Conservation (phyloP, 2,329 filamentous ascomycete species). For the Penicillium sp. region DNA sequence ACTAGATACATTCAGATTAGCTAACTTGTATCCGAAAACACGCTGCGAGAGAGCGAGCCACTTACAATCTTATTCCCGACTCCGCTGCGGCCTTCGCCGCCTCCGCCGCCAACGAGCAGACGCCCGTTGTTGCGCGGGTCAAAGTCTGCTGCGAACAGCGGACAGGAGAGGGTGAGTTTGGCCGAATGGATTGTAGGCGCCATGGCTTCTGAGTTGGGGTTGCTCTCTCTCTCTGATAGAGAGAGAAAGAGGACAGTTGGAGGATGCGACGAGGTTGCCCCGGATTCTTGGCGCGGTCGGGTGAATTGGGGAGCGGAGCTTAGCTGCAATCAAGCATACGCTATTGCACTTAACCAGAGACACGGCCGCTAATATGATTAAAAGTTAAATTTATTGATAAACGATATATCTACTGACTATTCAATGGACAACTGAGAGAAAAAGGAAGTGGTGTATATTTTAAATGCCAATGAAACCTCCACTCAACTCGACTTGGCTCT, state of each 20-base stretch:
- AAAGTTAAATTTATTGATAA: background rate
- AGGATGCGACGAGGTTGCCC: slow-evolving; percentile 25
- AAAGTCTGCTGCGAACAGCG: slow-evolving; percentile 85
- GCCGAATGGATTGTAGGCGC: slow-evolving; percentile 49
- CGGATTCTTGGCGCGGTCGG: slow-evolving; percentile 32
- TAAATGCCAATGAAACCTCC: slow-evolving; percentile 1
- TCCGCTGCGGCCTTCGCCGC: slow-evolving; percentile 76
- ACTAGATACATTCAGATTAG: slow-evolving; percentile 46
- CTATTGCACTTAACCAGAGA: background rate
- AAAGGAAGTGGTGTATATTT: slow-evolving; percentile 22
- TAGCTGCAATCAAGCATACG: background rate
- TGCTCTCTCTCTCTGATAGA: slow-evolving; percentile 5
- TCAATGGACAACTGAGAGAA: slow-evolving; percentile 4
- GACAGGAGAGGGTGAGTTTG: slow-evolving; percentile 73
- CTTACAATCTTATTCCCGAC: slow-evolving; percentile 84
- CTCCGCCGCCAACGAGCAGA: slow-evolving; percentile 82
- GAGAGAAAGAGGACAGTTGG: slow-evolving; percentile 25
- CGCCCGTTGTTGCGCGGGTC: slow-evolving; percentile 75
- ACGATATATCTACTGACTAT: background rate
- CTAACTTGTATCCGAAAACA: background rate
- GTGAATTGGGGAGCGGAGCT: slow-evolving; percentile 18
- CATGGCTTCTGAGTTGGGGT: slow-evolving; percentile 28
- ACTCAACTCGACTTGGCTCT: slow-evolving; percentile 17
- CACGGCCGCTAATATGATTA: background rate
- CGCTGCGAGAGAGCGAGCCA: slow-evolving; percentile 17